Evolutionary conservation across 2,329 filamentous ascomycete genomes (phyloP), one percentile per base, ranked within the genome.

Genomic region (Parastagonospora nodorum): DNA sequence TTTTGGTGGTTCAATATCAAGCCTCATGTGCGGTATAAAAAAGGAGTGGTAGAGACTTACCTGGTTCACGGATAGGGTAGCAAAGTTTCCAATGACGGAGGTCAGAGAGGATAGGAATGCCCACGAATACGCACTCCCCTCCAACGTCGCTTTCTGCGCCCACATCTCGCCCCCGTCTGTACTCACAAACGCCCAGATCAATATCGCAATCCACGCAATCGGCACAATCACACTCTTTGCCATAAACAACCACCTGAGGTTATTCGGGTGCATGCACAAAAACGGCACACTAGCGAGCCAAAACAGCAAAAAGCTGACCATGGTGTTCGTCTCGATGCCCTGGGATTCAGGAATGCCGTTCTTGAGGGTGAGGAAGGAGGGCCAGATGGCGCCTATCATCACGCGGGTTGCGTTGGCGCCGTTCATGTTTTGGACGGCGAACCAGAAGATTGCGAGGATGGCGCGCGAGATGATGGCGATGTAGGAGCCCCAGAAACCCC

Each of bases 391-490:
- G 7, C 77, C 76, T 11, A 84, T 60, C 71, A 82, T 82, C 37
- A 80, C 78, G 4, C 74, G 72, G 8, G 83, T 74, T 0, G 77
- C 75, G 49, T 82, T 81, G 0, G 81, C 84, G 0, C 86, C 85
- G 55, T 86, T 86, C 52, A 84, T 83, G 35, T 82, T 84, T 58
- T 88, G 84, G 40, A 88, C 86, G 0, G 85, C 84, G 45, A 88
- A 84, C 87, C 82, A 84, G 68, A 85, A 83, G 14, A 84, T 66
- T 5, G 81, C 82, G 3, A 84, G 76, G 48, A 84, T 79, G 33
- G 77, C 75, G 9, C 82, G 75, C 0, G 78, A 81, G 7, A 84
- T 60, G 45, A 84, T 81, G 19, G 80, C 77, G 32, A 84, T 72
- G 60, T 82, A 82, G 19, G 78, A 81, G 45, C 82, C 81, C 75